Evolutionary conservation across 768 basidiomycete species (phyloP).

Genomic region (Neoboletus subvelutipes): DNA sequence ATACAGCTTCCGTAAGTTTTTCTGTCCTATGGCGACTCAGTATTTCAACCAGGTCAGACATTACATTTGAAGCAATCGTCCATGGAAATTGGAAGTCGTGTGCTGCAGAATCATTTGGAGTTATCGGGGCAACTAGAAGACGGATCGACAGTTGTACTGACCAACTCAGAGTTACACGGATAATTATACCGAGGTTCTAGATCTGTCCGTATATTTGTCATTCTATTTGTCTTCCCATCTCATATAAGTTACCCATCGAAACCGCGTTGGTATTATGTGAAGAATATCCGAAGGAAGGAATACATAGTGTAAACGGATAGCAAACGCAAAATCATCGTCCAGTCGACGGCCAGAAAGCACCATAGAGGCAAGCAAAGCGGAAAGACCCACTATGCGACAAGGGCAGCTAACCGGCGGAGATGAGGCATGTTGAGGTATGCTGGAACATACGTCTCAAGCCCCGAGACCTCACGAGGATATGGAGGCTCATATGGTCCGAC

Average conservation of each 20-base stretch:
- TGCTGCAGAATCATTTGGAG: slow-evolving; percentile 48
- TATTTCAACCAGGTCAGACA: slow-evolving; percentile 39
- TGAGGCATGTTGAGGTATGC: slow-evolving; percentile 90
- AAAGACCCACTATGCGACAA: slow-evolving; percentile 59
- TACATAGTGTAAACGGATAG: slow-evolving; percentile 23
- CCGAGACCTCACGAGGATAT: slow-evolving; percentile 90
- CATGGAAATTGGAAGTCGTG: slow-evolving; percentile 24
- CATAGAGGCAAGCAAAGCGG: not conserved
- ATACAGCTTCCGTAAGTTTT: slow-evolving; percentile 14
- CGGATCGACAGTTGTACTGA: slow-evolving; percentile 36
- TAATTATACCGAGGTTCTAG: not conserved
- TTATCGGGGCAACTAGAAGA: slow-evolving; percentile 56
- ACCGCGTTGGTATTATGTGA: slow-evolving; percentile 15
- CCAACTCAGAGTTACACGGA: not conserved
- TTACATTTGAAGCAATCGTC: slow-evolving; percentile 38
- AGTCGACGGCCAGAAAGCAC: not conserved
- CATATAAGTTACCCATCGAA: slow-evolving; percentile 3
- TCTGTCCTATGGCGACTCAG: not conserved
- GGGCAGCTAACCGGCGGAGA: slow-evolving; percentile 80
- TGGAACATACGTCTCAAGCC: slow-evolving; percentile 94
- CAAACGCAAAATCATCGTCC: slow-evolving; percentile 5
- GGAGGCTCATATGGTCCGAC: slow-evolving; percentile 95
- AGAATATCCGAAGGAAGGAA: slow-evolving; percentile 4
- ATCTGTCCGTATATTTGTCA: not conserved
- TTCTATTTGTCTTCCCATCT: not conserved